A percentile compares a stretch with the other conserved stretches of the same genome.
Evolutionary conservation across 2,329 filamentous ascomycete species (phyloP).

Genomic region (Eurotiales sp.): DNA sequence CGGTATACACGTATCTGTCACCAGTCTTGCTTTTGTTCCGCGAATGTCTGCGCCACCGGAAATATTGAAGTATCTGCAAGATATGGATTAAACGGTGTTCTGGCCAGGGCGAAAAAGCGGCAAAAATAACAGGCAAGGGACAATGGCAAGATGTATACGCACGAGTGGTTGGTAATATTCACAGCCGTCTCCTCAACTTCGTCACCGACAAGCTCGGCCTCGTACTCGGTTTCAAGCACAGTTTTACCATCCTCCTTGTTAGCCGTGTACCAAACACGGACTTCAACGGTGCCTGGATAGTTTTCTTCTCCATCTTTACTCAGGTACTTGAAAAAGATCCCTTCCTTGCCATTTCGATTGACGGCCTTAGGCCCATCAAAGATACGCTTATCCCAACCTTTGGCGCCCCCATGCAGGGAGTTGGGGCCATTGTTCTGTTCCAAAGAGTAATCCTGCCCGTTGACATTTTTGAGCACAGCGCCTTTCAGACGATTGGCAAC

Average conservation of each 20-base stretch:
- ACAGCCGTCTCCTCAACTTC: conserved; percentile 83
- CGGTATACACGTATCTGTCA: conserved; percentile 65
- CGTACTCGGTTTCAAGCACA: conserved; percentile 81
- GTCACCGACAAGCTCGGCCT: conserved; percentile 72
- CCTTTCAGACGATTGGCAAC: conserved; percentile 74
- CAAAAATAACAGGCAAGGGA: too few species aligned
- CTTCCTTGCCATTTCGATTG: conserved; percentile 57
- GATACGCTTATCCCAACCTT: conserved; percentile 76
- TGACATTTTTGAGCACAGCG: conserved; percentile 67
- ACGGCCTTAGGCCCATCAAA: conserved; percentile 69
- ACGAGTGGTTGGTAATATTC: conserved; percentile 96
- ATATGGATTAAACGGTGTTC: too few species aligned
- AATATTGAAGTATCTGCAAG: conserved; percentile 64
- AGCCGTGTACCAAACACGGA: conserved; percentile 72
- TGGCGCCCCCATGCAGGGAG: conserved; percentile 64
- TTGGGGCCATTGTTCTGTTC: conserved; percentile 72
- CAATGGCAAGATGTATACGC: conserved; percentile 25
- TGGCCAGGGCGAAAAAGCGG: too few species aligned
- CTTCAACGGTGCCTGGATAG: conserved; percentile 80
- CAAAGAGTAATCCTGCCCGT: conserved; percentile 65
- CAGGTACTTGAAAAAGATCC: conserved; percentile 60
- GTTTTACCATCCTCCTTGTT: conserved; percentile 65
- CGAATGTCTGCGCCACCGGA: conserved; percentile 54
- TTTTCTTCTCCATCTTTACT: conserved; percentile 84
- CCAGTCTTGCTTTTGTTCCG: conserved; percentile 58